Conservation (phyloP, 83 land plant species). For the Picea mariana region DNA sequence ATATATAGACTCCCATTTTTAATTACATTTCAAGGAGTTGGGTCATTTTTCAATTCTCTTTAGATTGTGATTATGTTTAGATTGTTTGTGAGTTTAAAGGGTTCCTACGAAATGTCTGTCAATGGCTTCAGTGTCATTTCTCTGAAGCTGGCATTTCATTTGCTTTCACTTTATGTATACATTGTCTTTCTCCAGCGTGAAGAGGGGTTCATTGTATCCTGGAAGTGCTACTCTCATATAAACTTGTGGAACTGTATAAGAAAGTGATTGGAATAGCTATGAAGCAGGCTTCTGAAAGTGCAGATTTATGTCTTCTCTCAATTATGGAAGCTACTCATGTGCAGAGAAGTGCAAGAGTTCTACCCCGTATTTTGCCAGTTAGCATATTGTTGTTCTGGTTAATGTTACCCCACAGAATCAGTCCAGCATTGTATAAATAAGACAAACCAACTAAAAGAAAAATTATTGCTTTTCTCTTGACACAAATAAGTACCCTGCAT, state of each 20-base stretch:
- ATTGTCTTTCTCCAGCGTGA: too few relatives aligned
- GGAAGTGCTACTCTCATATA: too few relatives aligned
- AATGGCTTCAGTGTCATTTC: too few relatives aligned
- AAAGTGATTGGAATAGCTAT: slow-evolving; percentile 28
- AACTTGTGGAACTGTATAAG: slow-evolving; percentile 29
- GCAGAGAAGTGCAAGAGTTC: slow-evolving; percentile 5
- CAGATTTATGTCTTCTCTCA: slow-evolving; percentile 54
- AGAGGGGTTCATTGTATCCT: too few relatives aligned
- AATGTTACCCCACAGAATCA: slow-evolving; percentile 33
- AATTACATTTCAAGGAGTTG: too few relatives aligned
- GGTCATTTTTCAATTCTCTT: too few relatives aligned
- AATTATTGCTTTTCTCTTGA: slow-evolving; percentile 32
- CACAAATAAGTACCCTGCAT: slow-evolving; percentile 49
- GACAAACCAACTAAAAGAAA: slow-evolving; percentile 34
- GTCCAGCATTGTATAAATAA: slow-evolving; percentile 32
- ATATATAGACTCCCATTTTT: too few relatives aligned
- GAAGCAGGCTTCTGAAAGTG: slow-evolving; percentile 28
- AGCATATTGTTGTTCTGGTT: slow-evolving; percentile 27
- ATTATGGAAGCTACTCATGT: slow-evolving; percentile 25
- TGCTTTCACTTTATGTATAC: too few relatives aligned
- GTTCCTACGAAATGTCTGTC: too few relatives aligned
- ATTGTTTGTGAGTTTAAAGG: too few relatives aligned
- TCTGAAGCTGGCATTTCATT: too few relatives aligned
- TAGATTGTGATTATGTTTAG: too few relatives aligned
- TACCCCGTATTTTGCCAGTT: slow-evolving; percentile 15